Evolutionary conservation across 306 rosid genomes (phyloP).

Genomic region (Glycine latifolia): DNA sequence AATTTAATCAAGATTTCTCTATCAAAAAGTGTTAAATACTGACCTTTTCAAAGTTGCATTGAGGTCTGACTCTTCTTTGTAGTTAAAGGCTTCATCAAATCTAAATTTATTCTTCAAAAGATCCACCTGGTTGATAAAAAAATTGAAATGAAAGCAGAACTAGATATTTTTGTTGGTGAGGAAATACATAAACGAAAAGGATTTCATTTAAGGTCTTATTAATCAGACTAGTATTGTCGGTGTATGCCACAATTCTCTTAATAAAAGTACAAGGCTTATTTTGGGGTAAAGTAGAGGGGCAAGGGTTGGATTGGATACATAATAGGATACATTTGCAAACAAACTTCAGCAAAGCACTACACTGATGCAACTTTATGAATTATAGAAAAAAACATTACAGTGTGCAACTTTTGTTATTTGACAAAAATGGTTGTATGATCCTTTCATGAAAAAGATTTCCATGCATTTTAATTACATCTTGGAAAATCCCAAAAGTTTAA

Average conservation of each 20-base stretch:
- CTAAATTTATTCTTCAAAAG: constrained; percentile 47
- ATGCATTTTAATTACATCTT: not conserved
- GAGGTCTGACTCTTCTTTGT: constrained; percentile 50
- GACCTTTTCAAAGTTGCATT: constrained; percentile 43
- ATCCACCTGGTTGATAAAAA: constrained; percentile 37
- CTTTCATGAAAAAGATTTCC: not conserved
- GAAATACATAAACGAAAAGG: not conserved
- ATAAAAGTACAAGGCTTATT: not conserved
- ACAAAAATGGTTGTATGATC: not conserved
- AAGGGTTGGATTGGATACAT: not conserved
- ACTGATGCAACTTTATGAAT: not conserved
- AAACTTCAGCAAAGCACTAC: not conserved
- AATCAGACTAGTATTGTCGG: not conserved
- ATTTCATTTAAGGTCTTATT: not conserved
- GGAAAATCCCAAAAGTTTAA: not conserved
- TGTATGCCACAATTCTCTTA: not conserved
- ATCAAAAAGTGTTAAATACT: not conserved
- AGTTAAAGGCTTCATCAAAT: constrained; percentile 50
- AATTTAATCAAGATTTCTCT: constrained; percentile 2
- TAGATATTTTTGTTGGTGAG: not conserved
- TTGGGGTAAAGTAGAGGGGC: not conserved
- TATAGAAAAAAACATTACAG: not conserved
- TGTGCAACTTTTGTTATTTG: not conserved
- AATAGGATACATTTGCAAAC: not conserved
- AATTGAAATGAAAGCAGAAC: not conserved